These are phyloP conservation scores for Coprinopsis sp. DNA, from an alignment of 768 basidiomycete genomes.

Conservation along the genomic window DNA sequence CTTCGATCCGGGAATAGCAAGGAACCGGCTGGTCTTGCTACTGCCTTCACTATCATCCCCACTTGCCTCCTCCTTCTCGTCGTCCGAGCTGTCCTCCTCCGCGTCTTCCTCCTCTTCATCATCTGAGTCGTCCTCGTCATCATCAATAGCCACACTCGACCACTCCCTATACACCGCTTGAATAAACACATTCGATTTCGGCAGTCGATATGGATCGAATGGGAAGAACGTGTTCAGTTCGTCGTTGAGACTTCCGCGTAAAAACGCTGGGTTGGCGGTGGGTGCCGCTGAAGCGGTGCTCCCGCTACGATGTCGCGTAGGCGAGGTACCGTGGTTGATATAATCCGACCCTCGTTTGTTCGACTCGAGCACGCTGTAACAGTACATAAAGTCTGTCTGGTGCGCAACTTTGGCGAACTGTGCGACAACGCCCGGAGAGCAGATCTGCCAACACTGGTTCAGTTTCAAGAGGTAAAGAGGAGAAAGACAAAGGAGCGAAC, in stretches of 20 bases:
- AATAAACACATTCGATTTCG: slow-evolving; percentile 71
- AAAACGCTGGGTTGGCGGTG: slow-evolving; percentile 3
- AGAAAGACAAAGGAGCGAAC: slow-evolving; percentile 33
- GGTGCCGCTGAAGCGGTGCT: not conserved
- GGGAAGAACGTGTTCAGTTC: slow-evolving; percentile 96
- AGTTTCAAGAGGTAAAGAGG: not conserved
- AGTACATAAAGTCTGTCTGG: slow-evolving; percentile 88
- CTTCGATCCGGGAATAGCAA: slow-evolving; percentile 15
- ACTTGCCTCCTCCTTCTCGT: slow-evolving; percentile 4
- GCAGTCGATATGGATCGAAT: slow-evolving; percentile 94
- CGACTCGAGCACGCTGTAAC: slow-evolving; percentile 87
- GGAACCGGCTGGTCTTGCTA: slow-evolving; percentile 9
- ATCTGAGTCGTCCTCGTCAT: slow-evolving; percentile 65
- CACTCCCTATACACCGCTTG: slow-evolving; percentile 87
- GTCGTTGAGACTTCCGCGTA: slow-evolving; percentile 31
- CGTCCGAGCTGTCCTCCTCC: slow-evolving; percentile 18
- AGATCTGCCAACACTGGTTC: slow-evolving; percentile 48
- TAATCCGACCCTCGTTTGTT: slow-evolving; percentile 51
- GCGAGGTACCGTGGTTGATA: slow-evolving; percentile 31
- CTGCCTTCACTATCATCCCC: not conserved
- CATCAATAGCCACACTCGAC: slow-evolving; percentile 75
- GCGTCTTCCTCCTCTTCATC: slow-evolving; percentile 48
- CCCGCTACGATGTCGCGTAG: slow-evolving; percentile 9
- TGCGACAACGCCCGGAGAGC: slow-evolving; percentile 83
- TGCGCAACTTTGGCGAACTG: slow-evolving; percentile 95